Percentiles rank a stretch among this genome's conserved stretches.
Conservation (phyloP, 768 basidiomycete species). For the Lentinula lateritia region DNA sequence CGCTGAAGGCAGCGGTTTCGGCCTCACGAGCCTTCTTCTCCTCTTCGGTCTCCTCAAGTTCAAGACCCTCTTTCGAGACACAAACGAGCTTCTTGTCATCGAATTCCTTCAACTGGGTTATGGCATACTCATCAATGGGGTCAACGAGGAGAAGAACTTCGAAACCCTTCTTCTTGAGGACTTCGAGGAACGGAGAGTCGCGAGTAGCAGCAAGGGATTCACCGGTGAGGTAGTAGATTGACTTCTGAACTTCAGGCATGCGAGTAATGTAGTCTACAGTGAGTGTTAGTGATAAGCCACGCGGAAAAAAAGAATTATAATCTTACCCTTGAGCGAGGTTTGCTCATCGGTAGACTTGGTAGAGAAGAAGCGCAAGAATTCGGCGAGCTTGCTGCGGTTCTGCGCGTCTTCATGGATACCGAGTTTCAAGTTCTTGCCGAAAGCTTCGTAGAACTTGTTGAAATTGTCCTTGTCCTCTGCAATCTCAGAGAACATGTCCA, state of each 20-base stretch:
- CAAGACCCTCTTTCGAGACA: slow-evolving; percentile 98
- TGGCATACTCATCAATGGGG: slow-evolving; percentile 98
- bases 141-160: slow-evolving; percentile 97
- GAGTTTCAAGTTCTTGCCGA: slow-evolving; percentile 99
- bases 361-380: slow-evolving; percentile 97
- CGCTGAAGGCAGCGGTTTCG: slow-evolving; percentile 76
- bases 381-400: slow-evolving; percentile 98
- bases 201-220: slow-evolving; percentile 87
- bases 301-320: not conserved
- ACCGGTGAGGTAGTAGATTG: slow-evolving; percentile 98
- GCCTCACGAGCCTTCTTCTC: slow-evolving; percentile 91
- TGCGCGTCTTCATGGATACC: slow-evolving; percentile 99
- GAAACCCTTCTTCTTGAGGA: slow-evolving; percentile 99
- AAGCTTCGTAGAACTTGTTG: slow-evolving; percentile 93
- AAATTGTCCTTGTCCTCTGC: slow-evolving; percentile 99
- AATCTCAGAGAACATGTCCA: slow-evolving; percentile 93
- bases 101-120: slow-evolving; percentile 98
- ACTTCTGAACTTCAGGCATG: slow-evolving; percentile 98
- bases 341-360: slow-evolving; percentile 90
- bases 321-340: slow-evolving; percentile 85
- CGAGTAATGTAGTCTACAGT: slow-evolving; percentile 93
- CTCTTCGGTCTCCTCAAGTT: slow-evolving; percentile 98
- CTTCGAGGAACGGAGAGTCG: slow-evolving; percentile 98
- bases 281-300: not conserved
- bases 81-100: slow-evolving; percentile 96